phyloP scores from a whole-genome alignment of 805 yeast species.

The Candida nitratophila region DNA sequence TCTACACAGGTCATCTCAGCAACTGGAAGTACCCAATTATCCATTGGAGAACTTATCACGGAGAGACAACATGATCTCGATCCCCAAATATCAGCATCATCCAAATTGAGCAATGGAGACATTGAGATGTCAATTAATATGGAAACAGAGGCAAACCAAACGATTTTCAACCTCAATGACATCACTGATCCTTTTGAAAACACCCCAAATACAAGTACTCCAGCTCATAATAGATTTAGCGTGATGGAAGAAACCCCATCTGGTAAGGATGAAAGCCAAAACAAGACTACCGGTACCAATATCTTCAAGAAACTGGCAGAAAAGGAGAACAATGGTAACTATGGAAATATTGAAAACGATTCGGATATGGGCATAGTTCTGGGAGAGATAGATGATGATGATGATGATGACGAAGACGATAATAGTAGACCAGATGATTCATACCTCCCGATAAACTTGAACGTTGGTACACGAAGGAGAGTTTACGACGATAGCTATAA shows the following conservation, averaged over 20 bases:
- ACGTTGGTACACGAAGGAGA: not conserved
- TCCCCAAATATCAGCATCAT: too few relatives aligned
- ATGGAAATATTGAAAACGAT: conserved; percentile 16
- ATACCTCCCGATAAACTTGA: conserved; percentile 15
- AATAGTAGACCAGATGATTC: conserved; percentile 12
- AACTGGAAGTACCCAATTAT: too few relatives aligned
- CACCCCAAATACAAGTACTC: conserved; percentile 18
- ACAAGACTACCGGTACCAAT: conserved; percentile 14
- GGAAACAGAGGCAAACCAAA: not conserved
- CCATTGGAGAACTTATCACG: too few relatives aligned
- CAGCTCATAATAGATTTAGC: conserved; percentile 2
- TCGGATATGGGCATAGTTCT: conserved; percentile 20
- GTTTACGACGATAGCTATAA: not conserved
- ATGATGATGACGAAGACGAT: conserved; percentile 10
- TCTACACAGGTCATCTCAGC: too few relatives aligned
- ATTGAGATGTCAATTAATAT: not conserved
- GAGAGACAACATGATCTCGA: not conserved
- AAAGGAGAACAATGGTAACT: conserved; percentile 10
- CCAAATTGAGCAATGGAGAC: not conserved
- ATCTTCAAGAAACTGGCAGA: conserved; percentile 18
- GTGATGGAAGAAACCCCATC: not conserved
- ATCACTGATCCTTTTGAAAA: conserved; percentile 29
- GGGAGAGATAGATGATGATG: conserved; percentile 8
- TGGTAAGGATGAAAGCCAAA: not conserved
- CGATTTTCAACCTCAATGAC: not conserved